Percentiles rank a stretch among this genome's conserved stretches.
Conservation (phyloP, 2,329 filamentous ascomycete species). For the Sclerotiophoma versabilis region DNA sequence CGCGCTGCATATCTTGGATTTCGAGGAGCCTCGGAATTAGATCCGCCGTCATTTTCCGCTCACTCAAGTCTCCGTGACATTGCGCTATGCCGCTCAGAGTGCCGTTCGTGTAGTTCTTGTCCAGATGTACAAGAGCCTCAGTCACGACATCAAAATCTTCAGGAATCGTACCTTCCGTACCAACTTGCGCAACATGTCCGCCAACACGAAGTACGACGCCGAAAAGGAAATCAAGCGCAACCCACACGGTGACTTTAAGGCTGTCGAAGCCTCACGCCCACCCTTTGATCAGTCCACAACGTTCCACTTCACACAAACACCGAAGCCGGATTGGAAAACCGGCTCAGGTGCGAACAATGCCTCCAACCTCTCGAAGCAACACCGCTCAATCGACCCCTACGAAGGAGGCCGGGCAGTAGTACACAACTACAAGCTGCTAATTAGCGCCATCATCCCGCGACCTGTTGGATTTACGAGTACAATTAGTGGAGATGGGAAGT, state of each 20-base stretch:
- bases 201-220: slow-evolving; percentile 50
- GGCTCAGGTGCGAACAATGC: slow-evolving; percentile 70
- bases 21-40: slow-evolving; percentile 20
- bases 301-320: slow-evolving; percentile 68
- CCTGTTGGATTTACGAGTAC: slow-evolving; percentile 75
- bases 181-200: slow-evolving; percentile 7
- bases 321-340: slow-evolving; percentile 69
- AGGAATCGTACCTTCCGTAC: background rate
- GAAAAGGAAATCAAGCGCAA: slow-evolving; percentile 64
- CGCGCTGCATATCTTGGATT: background rate
- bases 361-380: slow-evolving; percentile 61
- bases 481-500: slow-evolving; percentile 65
- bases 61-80: slow-evolving; percentile 1
- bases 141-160: background rate
- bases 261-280: slow-evolving; percentile 70
- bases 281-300: slow-evolving; percentile 60
- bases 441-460: slow-evolving; percentile 80
- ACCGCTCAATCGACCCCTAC: slow-evolving; percentile 84
- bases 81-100: slow-evolving; percentile 4
- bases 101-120: background rate
- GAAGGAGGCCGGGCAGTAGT: slow-evolving; percentile 69
- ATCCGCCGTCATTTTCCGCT: slow-evolving; percentile 27
- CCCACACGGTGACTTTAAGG: slow-evolving; percentile 77
- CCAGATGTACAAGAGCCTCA: slow-evolving; percentile 4
- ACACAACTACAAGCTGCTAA: slow-evolving; percentile 92